Percentiles rank a stretch among this genome's conserved stretches.
phyloP scores from a whole-genome alignment of 805 yeast species.

The Candida stauntonica region DNA sequence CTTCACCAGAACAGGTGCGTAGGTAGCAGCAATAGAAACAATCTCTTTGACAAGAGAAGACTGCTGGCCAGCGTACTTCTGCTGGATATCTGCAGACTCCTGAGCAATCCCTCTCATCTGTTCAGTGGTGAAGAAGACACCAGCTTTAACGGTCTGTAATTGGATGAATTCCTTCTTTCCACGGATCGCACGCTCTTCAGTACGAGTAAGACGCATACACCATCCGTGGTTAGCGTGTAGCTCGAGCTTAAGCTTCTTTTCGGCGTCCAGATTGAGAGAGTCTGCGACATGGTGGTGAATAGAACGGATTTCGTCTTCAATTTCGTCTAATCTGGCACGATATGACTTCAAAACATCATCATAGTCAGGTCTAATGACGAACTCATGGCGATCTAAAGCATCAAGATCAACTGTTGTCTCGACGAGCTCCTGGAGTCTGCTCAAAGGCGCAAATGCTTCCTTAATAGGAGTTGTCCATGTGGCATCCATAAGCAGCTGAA shows the following conservation, averaged over 20 bases:
- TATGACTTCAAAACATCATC: constrained; percentile 69
- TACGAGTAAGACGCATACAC: constrained; percentile 90
- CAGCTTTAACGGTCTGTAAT: constrained; percentile 90
- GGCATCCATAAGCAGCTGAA: constrained; percentile 36
- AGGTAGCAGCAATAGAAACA: constrained; percentile 73
- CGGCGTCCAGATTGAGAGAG: constrained; percentile 75
- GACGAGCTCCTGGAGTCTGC: constrained; percentile 75
- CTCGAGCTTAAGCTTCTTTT: constrained; percentile 85
- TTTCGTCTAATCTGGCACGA: constrained; percentile 49
- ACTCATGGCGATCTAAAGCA: constrained; percentile 78
- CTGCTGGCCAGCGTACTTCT: constrained; percentile 72
- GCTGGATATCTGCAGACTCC: constrained; percentile 53
- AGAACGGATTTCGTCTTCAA: constrained; percentile 50
- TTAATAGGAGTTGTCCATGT: constrained; percentile 59
- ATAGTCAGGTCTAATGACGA: constrained; percentile 83
- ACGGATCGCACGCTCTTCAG: constrained; percentile 78
- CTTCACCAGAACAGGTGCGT: constrained; percentile 70
- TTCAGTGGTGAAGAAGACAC: constrained; percentile 83
- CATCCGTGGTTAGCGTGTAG: constrained; percentile 86
- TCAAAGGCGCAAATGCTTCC: constrained; percentile 45
- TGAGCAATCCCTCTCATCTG: constrained; percentile 56
- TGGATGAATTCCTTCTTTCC: constrained; percentile 59
- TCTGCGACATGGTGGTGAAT: constrained; percentile 65
- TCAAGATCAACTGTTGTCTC: constrained; percentile 89
- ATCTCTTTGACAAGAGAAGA: constrained; percentile 77